These are phyloP conservation scores for Nicotiana tabacum DNA, from an alignment of 257 asterid genomes.

Conservation along the genomic window DNA sequence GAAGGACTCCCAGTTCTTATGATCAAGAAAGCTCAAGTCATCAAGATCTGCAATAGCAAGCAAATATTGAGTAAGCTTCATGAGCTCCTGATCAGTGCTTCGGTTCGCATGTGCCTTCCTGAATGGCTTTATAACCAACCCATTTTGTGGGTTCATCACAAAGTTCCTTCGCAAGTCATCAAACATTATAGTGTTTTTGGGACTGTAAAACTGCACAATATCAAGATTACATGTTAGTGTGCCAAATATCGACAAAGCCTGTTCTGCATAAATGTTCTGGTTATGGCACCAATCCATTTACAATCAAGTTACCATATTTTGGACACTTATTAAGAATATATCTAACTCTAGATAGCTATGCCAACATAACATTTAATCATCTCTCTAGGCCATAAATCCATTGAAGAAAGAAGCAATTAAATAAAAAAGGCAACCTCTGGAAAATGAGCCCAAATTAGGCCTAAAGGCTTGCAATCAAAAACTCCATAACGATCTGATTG, in stretches of 20 bases:
- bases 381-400: neutral
- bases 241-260: neutral
- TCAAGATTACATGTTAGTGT: neutral
- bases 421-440: conserved; percentile 52
- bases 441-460: conserved; percentile 86
- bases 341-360: neutral
- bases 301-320: neutral
- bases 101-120: conserved; percentile 75
- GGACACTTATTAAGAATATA: neutral
- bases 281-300: neutral
- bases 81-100: conserved; percentile 68
- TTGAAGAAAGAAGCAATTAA: conserved; percentile 5
- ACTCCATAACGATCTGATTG: conserved; percentile 77
- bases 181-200: conserved; percentile 87
- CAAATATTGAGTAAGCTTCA: conserved; percentile 82
- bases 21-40: conserved; percentile 77
- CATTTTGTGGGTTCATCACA: conserved; percentile 94
- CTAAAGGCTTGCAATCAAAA: conserved; percentile 91
- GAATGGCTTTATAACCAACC: conserved; percentile 79
- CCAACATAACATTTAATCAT: neutral
- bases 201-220: conserved; percentile 59
- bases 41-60: conserved; percentile 79
- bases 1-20: conserved; percentile 73
- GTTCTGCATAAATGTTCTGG: neutral
- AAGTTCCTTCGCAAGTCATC: conserved; percentile 88